Percentiles rank a stretch among this genome's conserved stretches.
These are phyloP conservation scores for Penicillium sp. DNA, from an alignment of 2,329 filamentous ascomycete genomes.

Conservation along the genomic window DNA sequence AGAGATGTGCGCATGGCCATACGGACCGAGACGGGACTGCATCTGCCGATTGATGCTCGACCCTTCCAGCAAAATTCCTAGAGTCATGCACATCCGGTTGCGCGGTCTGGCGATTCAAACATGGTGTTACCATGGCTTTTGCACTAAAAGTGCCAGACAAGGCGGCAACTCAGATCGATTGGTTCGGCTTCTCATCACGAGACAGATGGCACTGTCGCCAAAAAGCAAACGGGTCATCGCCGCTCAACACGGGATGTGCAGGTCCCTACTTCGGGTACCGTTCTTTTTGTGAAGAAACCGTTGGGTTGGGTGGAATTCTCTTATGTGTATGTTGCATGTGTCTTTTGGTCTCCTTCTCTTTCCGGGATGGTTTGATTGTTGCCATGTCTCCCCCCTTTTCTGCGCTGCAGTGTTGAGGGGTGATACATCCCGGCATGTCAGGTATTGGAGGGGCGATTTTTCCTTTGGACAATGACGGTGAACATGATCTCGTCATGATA, in stretches of 20 bases:
- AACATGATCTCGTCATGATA: constrained; percentile 12
- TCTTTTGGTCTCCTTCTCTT: constrained; percentile 15
- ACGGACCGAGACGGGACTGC: constrained; percentile 24
- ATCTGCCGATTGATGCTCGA: constrained; percentile 15
- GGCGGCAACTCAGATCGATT: constrained; percentile 12
- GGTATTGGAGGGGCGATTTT: constrained; percentile 19
- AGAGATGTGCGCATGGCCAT: constrained; percentile 19
- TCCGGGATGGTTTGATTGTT: constrained; percentile 16
- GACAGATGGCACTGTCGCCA: constrained; percentile 12
- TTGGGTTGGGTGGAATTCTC: background rate
- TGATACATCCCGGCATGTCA: constrained; percentile 13
- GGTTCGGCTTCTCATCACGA: constrained; percentile 20
- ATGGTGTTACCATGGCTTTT: constrained; percentile 23
- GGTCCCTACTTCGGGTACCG: constrained; percentile 1
- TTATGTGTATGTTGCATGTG: constrained; percentile 7
- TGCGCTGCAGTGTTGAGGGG: constrained; percentile 6
- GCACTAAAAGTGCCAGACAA: constrained; percentile 14
- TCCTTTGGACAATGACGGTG: constrained; percentile 8
- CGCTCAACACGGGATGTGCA: constrained; percentile 8
- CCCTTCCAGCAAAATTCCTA: constrained; percentile 16
- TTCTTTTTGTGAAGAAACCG: background rate
- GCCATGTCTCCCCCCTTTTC: constrained; percentile 6
- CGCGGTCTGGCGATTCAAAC: constrained; percentile 17
- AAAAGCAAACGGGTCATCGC: constrained; percentile 18
- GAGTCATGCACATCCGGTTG: constrained; percentile 24